Percentiles rank a stretch among this genome's conserved stretches.
Evolutionary conservation across 1,139 yeast genomes (phyloP).

Genomic region (Kodamaea arcana): DNA sequence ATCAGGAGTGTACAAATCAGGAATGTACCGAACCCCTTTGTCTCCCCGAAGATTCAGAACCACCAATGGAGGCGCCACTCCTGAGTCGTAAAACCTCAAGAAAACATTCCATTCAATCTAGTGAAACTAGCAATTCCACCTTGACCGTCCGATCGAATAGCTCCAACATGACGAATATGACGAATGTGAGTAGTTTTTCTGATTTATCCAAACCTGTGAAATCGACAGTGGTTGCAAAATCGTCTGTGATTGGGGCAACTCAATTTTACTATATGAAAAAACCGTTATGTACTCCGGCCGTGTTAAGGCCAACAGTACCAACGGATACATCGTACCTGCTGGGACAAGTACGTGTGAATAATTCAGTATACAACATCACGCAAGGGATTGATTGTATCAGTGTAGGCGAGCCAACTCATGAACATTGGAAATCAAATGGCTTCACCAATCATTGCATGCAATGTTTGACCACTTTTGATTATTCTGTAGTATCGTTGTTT

Average conservation of each 20-base stretch:
- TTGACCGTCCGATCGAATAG: neutral
- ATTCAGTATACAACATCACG: slow-evolving; percentile 4
- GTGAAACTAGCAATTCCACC: neutral
- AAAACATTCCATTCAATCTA: neutral
- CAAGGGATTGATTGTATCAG: neutral
- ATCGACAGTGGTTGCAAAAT: no score
- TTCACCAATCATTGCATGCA: slow-evolving; percentile 39
- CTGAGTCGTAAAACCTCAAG: neutral
- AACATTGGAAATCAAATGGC: slow-evolving; percentile 42
- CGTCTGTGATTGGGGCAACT: neutral
- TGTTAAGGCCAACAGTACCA: slow-evolving; percentile 29
- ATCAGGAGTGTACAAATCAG: neutral
- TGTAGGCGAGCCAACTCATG: slow-evolving; percentile 33
- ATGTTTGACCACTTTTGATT: slow-evolving; percentile 36
- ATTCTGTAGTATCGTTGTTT: slow-evolving; percentile 17
- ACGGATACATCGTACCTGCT: neutral
- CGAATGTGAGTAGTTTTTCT: neutral
- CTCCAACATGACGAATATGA: slow-evolving; percentile 1
- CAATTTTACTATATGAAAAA: slow-evolving; percentile 34
- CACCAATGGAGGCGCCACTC: neutral
- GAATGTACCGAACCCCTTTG: neutral
- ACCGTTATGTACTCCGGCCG: slow-evolving; percentile 43
- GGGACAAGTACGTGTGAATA: slow-evolving; percentile 4
- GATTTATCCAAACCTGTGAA: neutral
- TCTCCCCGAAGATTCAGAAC: neutral